Conservation (phyloP, 2,329 filamentous ascomycete genomes). For the Ceratocystis colombiana region DNA sequence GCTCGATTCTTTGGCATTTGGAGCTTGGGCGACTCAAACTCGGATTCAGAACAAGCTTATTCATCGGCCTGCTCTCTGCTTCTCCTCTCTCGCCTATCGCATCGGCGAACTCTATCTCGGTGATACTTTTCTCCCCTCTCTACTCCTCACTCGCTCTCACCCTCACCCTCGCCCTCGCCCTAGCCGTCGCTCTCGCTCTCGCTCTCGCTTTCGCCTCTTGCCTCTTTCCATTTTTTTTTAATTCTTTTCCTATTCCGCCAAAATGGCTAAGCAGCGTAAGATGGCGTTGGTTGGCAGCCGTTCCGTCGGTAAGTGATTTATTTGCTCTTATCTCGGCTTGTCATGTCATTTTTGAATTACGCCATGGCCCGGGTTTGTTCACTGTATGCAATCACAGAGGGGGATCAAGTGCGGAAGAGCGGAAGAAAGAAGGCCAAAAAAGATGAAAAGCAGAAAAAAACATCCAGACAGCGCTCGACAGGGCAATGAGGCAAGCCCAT, state of each 20-base stretch:
- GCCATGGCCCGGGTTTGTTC: neutral
- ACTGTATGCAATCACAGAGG: neutral
- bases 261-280: conserved; percentile 74
- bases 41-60: conserved; percentile 2
- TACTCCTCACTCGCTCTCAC: neutral
- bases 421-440: neutral
- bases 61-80: neutral
- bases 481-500: neutral
- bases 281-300: conserved; percentile 92
- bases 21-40: neutral
- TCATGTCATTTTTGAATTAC: neutral
- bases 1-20: neutral
- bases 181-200: too few species aligned
- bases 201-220: neutral
- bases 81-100: neutral
- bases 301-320: conserved; percentile 54
- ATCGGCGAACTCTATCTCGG: neutral
- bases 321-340: neutral
- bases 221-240: neutral
- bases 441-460: neutral
- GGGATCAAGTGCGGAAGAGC: neutral
- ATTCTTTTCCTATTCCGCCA: neutral
- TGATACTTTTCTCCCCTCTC: neutral
- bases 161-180: neutral
- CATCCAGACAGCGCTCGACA: neutral